Evolutionary conservation across 2,329 filamentous ascomycete species (phyloP).

Genomic region (Fusarium nurragi): DNA sequence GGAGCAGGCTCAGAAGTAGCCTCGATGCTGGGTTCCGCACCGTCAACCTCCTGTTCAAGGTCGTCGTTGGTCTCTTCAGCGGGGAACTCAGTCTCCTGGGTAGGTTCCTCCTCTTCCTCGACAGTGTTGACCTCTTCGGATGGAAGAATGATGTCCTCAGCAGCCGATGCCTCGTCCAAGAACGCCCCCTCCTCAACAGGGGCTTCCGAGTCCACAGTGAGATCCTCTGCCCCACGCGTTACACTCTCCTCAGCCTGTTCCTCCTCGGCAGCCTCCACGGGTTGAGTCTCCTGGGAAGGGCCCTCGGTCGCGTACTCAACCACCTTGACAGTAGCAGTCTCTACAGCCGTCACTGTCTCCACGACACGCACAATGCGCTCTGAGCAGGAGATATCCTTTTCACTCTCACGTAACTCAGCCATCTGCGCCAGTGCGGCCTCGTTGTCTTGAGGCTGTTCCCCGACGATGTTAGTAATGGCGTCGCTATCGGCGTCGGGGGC

Average conservation of each 20-base stretch:
- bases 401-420: slow-evolving; percentile 31
- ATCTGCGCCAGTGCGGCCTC: background rate
- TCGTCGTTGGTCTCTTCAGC: background rate
- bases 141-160: background rate
- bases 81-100: slow-evolving; percentile 6
- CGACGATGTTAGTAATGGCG: background rate
- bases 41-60: background rate
- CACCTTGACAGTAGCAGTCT: slow-evolving; percentile 46
- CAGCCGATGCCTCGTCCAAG: background rate
- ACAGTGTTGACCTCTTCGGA: background rate
- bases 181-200: background rate
- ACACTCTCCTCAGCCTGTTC: slow-evolving; percentile 9
- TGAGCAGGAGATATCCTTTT: slow-evolving; percentile 32
- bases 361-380: slow-evolving; percentile 34
- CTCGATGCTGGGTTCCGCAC: background rate
- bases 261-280: slow-evolving; percentile 4
- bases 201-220: background rate
- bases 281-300: slow-evolving; percentile 25
- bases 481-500: too few relatives aligned
- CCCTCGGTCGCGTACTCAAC: slow-evolving; percentile 46
- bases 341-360: slow-evolving; percentile 50
- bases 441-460: background rate
- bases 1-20: background rate
- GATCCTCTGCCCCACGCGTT: background rate
- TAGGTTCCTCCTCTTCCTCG: slow-evolving; percentile 8